Base-by-base conservation (phyloP, 2,329 filamentous ascomycete species). In the Leptographium radiaticola region DNA sequence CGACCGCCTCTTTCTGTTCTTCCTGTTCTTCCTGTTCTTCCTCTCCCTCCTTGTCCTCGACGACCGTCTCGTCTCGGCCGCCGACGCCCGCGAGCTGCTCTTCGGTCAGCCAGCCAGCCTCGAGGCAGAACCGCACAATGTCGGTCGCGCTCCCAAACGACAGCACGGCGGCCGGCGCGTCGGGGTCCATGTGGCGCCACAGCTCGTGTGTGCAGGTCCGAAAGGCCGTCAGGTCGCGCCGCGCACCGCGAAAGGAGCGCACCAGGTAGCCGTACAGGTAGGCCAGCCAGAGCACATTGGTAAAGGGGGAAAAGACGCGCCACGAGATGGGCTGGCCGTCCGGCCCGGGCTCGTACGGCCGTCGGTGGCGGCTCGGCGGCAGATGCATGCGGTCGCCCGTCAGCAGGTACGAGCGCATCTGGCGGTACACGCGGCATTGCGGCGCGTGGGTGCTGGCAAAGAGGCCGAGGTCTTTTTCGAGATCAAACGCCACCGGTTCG, bases 271-370 rank as follows among this genome's bases (percentile, higher is more conserved):
- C 67, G 60, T 81, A 81, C 6, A 82, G 67, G 57, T 83, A 84
- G 4, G 78, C 76, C 44, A 84, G 70, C 81, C 81, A 84, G 18
- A 84, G 67, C 1, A 83, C 78, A 57, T 84, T 84, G 6, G 77
- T 82, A 63, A 83, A 84, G 1, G 81, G 79, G 33, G 71, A 71
- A 58, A 77, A 75, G 1, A 66, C 70, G 6, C 69, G 64, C 81
- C 81, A 84, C 2, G 71, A 73, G 12, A 81, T 68, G 4, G 74
- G 65, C n/a, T 53, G 64, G 1, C 73, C 75, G 54, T 74, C 67
- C 39, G 73, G 61, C 1, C 71, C 72, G 16, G 63, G 58, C 34
- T 71, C 69, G 59, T 79, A 78, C 0, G 76, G 71, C 4, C 63
- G 70, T 49, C 66, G 65, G 63, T 80, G 75, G 4, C 66, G 65